Conservation (phyloP, 805 yeast species). For the Metschnikowia borealis region DNA sequence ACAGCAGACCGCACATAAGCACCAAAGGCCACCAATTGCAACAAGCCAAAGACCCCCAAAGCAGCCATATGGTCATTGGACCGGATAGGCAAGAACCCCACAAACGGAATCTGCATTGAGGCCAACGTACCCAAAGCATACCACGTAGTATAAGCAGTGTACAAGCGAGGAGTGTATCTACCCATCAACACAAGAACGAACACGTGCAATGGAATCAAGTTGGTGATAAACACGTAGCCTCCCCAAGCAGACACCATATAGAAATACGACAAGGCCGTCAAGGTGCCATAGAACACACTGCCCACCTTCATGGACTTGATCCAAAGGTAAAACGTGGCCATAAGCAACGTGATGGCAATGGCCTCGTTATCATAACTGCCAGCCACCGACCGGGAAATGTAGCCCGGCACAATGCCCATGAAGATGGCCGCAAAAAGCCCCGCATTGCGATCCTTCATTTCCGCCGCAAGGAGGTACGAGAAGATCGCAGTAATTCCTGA, state of each 20-base stretch:
- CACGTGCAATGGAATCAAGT: constrained; percentile 92
- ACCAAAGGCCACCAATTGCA: constrained; percentile 87
- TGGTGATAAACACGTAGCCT: constrained; percentile 97
- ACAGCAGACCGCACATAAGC: constrained; percentile 73
- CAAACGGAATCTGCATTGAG: constrained; percentile 99
- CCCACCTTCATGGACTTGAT: constrained; percentile 90
- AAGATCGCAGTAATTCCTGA: constrained; percentile 88
- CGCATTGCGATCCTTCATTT: constrained; percentile 85
- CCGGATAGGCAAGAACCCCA: constrained; percentile 93
- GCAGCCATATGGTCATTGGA: constrained; percentile 99
- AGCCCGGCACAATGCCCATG: constrained; percentile 98
- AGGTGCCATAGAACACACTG: constrained; percentile 75
- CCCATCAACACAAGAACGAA: constrained; percentile 92
- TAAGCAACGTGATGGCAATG: constrained; percentile 89
- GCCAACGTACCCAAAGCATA: constrained; percentile 95
- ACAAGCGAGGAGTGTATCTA: constrained; percentile 75
- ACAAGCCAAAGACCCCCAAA: constrained; percentile 90
- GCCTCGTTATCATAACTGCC: constrained; percentile 99
- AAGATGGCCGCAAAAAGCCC: constrained; percentile 90
- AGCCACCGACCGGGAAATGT: constrained; percentile 96
- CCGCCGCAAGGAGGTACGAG: constrained; percentile 81
- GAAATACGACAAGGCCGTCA: constrained; percentile 86
- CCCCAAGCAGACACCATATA: constrained; percentile 99
- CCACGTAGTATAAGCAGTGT: constrained; percentile 95
- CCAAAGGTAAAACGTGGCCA: constrained; percentile 96